A percentile compares a stretch with the other conserved stretches of the same genome.
Evolutionary conservation across 2,329 filamentous ascomycete species (phyloP).

Genomic region (Cladosporium halotolerans): DNA sequence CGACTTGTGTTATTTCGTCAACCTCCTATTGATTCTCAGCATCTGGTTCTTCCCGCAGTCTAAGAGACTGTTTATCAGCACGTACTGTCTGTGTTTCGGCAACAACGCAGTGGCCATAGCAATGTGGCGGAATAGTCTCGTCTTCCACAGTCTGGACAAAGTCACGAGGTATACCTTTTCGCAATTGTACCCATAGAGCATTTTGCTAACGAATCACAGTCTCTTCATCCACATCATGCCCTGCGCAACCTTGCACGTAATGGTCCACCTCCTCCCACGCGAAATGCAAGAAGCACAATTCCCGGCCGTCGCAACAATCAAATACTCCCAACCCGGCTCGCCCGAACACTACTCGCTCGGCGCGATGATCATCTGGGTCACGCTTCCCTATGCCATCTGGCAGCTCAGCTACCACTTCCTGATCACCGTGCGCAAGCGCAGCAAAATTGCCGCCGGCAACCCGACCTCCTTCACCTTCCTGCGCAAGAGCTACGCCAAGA

Average conservation of each 20-base stretch:
- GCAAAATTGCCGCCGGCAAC: slow-evolving; percentile 91
- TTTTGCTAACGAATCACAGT: slow-evolving; percentile 34
- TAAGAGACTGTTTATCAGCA: slow-evolving; percentile 84
- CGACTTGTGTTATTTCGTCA: slow-evolving; percentile 98
- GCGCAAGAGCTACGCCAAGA: slow-evolving; percentile 80
- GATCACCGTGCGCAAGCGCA: slow-evolving; percentile 88
- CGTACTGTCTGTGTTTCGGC: slow-evolving; percentile 87
- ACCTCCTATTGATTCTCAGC: slow-evolving; percentile 71
- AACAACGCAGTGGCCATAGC: slow-evolving; percentile 97
- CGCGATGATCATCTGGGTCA: slow-evolving; percentile 92
- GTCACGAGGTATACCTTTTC: slow-evolving; percentile 61
- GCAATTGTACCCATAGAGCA: neutral
- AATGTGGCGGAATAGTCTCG: slow-evolving; percentile 98
- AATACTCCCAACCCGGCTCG: slow-evolving; percentile 59
- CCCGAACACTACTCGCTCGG: slow-evolving; percentile 67
- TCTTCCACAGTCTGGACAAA: slow-evolving; percentile 98
- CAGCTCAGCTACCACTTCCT: slow-evolving; percentile 89
- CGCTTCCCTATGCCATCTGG: slow-evolving; percentile 87
- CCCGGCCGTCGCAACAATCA: slow-evolving; percentile 80
- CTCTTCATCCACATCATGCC: slow-evolving; percentile 99
- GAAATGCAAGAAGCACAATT: slow-evolving; percentile 64
- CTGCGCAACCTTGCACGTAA: slow-evolving; percentile 83
- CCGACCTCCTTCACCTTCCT: slow-evolving; percentile 98
- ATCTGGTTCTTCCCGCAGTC: slow-evolving; percentile 89
- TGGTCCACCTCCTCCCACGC: slow-evolving; percentile 72